Base-by-base conservation (phyloP, 306 rosid genomes). In the Potentilla sterilis region DNA sequence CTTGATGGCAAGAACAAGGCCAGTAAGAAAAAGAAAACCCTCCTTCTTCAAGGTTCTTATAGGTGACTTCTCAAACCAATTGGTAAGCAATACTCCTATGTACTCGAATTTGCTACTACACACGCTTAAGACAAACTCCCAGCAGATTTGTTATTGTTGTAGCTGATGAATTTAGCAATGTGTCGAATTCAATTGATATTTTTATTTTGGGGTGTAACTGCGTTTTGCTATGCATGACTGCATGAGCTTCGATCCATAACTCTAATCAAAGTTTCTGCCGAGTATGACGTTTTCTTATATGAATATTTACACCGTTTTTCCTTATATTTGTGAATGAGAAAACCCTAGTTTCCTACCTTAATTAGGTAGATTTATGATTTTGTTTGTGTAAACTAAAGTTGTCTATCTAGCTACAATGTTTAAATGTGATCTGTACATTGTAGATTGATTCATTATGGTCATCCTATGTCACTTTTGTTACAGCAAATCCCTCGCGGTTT, bases 41-140 rank as follows among this genome's bases (percentile, higher is more conserved):
- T 34, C 74, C 42, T 69, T 69, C 19, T 70, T 70, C 62, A 70
- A 49, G 74, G 44, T 48, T 49, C 74, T 70, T 48, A 2, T 49
- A 4, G 74, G 28, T 48, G 46, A 70, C 38, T 70, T 34, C 44
- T 32, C 32, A 9, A 34, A 19, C 61, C 43, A 48, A 2, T 18
- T 70, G 74, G 46, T 48, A 48, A 34, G 44, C 16, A 28, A 2
- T 24, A 2, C 9, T 47, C 59, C 2, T 44, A 19, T 7, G 22
- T 52, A 19, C 58, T 52, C 24, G 5, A 54, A 19, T 2, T 54
- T 8, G 57, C 57, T 16, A 51, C 15, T 51, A 21, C 9, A 51
- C 57, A 18, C 4, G 15, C 4, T n/a, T 1, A 14, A 48, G 54
- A 3, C 14, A 48, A 48, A 48, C 1, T 2, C 52, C 18, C 57